phyloP scores from a whole-genome alignment of 371 early-diverging fungal genomes.

The Nosema muscidifuracis region DNA sequence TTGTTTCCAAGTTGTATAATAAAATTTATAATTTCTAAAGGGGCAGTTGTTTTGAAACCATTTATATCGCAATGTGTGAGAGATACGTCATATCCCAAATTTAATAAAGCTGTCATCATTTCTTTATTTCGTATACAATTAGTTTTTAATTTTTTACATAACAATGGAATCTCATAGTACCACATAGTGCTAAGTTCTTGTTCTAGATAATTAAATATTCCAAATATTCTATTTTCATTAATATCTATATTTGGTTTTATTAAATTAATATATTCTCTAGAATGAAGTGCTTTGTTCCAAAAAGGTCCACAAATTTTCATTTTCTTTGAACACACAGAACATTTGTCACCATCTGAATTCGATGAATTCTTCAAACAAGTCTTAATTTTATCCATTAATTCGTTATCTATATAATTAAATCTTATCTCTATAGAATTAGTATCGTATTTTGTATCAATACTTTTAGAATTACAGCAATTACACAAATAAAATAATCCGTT shows the following conservation, averaged over 20 bases:
- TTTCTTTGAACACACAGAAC: slow-evolving; percentile 53
- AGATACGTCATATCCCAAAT: slow-evolving; percentile 81
- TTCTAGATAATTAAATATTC: slow-evolving; percentile 77
- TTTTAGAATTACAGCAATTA: slow-evolving; percentile 43
- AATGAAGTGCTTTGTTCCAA: slow-evolving; percentile 75
- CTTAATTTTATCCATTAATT: neutral
- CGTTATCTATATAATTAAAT: slow-evolving; percentile 7
- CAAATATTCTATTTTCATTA: slow-evolving; percentile 73
- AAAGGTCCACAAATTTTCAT: slow-evolving; percentile 84
- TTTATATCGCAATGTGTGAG: slow-evolving; percentile 75
- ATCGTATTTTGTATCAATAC: neutral
- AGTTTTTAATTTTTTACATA: slow-evolving; percentile 42
- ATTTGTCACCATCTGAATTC: slow-evolving; percentile 8
- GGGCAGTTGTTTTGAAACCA: slow-evolving; percentile 88
- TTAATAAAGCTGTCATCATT: slow-evolving; percentile 73
- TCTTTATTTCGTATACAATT: slow-evolving; percentile 43
- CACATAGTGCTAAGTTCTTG: slow-evolving; percentile 66
- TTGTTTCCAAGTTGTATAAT: slow-evolving; percentile 64
- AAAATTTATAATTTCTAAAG: slow-evolving; percentile 78
- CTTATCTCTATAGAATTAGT: neutral
- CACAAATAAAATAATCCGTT: slow-evolving; percentile 55
- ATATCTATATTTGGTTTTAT: slow-evolving; percentile 31
- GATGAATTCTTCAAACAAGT: neutral
- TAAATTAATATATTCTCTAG: slow-evolving; percentile 69
- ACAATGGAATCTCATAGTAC: slow-evolving; percentile 51